Percentiles rank a stretch among this genome's conserved stretches.
Evolutionary conservation across 2,329 filamentous ascomycete genomes (phyloP).

Genomic region (Botrytis pseudocinerea): DNA sequence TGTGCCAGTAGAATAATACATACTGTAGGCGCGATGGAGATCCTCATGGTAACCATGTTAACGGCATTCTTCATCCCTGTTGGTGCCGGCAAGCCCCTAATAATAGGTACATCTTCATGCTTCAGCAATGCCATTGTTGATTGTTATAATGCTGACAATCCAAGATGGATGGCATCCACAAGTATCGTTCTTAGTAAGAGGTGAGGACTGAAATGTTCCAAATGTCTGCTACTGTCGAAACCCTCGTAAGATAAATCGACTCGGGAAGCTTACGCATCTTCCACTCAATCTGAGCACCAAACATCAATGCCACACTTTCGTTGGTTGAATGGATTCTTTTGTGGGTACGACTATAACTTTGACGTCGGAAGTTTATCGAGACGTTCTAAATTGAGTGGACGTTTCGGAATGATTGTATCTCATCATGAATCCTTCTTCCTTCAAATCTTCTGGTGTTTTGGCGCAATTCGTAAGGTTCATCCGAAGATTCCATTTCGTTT

Average conservation of each 20-base stretch:
- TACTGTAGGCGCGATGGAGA: conserved; percentile 17
- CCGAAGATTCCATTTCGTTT: not conserved
- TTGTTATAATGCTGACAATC: not conserved
- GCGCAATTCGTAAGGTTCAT: not conserved
- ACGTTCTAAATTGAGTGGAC: not conserved
- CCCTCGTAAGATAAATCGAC: not conserved
- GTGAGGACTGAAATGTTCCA: not conserved
- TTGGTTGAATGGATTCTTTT: conserved; percentile 5
- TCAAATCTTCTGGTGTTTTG: not conserved
- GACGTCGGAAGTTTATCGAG: not conserved
- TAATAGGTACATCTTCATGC: conserved; percentile 11
- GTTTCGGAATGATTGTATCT: not conserved
- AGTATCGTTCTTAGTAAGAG: not conserved
- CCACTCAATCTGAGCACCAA: conserved; percentile 6
- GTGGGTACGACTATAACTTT: not conserved
- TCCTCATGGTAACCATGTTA: conserved; percentile 23
- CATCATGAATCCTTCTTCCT: conserved; percentile 5
- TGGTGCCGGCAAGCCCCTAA: conserved; percentile 16
- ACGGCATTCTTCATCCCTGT: conserved; percentile 21
- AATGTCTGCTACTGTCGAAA: not conserved
- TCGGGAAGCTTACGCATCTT: not conserved
- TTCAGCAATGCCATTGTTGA: conserved; percentile 14
- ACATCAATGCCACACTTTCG: conserved; percentile 3
- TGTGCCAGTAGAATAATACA: not conserved
- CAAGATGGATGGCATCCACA: not conserved